These are phyloP conservation scores for Chaetomium cochliodes DNA, from an alignment of 495 filamentous ascomycete species.

Conservation along the genomic window DNA sequence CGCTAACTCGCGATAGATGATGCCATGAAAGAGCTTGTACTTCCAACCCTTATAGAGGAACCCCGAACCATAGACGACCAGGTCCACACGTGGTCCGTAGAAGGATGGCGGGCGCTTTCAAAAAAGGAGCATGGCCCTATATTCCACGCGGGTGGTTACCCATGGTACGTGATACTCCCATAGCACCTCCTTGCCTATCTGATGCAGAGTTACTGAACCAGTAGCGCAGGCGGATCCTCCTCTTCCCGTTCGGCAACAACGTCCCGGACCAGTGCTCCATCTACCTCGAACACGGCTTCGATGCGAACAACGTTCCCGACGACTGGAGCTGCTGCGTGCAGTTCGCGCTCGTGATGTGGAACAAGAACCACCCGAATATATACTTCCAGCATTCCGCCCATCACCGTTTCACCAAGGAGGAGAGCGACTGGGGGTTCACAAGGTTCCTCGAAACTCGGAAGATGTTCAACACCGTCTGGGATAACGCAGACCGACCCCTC, in stretches of 20 bases:
- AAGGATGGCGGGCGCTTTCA: constrained; percentile 69
- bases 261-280: constrained; percentile 80
- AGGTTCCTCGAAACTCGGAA: constrained; percentile 81
- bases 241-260: constrained; percentile 93
- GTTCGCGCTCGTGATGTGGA: constrained; percentile 91
- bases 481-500: constrained; percentile 64
- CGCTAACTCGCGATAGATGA: constrained; percentile 57
- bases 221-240: constrained; percentile 73
- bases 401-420: constrained; percentile 90
- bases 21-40: constrained; percentile 76
- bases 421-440: constrained; percentile 99
- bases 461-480: constrained; percentile 71
- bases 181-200: background rate
- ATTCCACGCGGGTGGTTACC: constrained; percentile 81
- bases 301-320: constrained; percentile 62
- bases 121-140: constrained; percentile 82
- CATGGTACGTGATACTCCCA: constrained; percentile 59
- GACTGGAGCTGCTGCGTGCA: constrained; percentile 97
- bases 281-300: constrained; percentile 92
- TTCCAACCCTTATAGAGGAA: constrained; percentile 58
- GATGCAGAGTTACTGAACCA: background rate
- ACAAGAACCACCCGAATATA: constrained; percentile 80
- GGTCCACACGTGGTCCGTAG: constrained; percentile 79
- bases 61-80: constrained; percentile 76
- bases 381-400: constrained; percentile 67